Conservation (phyloP, 345 rosid genomes). For the Barbarea vulgaris region DNA sequence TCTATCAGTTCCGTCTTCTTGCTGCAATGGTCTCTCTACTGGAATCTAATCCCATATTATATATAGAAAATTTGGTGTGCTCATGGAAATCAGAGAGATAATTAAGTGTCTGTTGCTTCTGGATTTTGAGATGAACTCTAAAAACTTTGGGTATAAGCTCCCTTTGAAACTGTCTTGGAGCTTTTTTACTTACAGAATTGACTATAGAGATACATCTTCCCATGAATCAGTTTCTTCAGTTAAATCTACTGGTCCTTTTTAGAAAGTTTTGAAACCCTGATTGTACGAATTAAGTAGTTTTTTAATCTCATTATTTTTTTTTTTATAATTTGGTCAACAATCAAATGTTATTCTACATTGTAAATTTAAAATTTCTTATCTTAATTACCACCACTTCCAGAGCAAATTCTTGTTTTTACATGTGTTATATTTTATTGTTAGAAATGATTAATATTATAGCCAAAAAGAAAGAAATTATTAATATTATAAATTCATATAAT, state of each 20-base stretch:
- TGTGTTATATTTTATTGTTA: neutral
- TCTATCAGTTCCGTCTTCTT: neutral
- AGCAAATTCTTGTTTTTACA: too few relatives aligned
- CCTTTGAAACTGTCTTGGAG: neutral
- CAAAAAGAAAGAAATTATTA: neutral
- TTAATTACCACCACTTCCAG: too few relatives aligned
- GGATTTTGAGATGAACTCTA: constrained; percentile 12
- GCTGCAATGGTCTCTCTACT: constrained; percentile 11
- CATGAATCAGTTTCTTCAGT: neutral
- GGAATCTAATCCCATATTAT: constrained; percentile 15
- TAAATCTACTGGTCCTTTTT: neutral
- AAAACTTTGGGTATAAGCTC: neutral
- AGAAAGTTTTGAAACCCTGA: neutral
- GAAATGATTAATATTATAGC: neutral
- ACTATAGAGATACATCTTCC: neutral
- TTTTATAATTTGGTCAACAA: too few relatives aligned
- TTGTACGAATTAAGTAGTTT: neutral
- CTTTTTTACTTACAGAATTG: neutral
- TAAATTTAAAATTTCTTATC: too few relatives aligned
- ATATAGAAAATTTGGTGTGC: constrained; percentile 17
- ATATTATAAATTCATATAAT: neutral
- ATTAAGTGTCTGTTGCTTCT: neutral
- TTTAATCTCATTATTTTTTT: neutral
- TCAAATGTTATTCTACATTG: too few relatives aligned
- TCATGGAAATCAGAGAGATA: constrained; percentile 12